Base-by-base conservation (phyloP, 2,329 filamentous ascomycete genomes). In the Didymella pomorum region DNA sequence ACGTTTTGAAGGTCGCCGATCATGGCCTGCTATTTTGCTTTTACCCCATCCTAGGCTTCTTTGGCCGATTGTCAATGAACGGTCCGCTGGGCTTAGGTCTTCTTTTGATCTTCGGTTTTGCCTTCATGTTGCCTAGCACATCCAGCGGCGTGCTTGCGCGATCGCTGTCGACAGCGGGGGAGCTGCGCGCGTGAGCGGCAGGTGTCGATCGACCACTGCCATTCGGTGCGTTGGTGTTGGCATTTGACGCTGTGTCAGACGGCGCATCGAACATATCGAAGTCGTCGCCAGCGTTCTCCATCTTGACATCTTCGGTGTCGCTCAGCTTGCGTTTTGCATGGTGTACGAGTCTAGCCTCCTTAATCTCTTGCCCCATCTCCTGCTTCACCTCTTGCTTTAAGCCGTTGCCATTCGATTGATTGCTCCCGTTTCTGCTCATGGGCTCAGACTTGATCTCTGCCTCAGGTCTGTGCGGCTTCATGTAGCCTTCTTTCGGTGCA, bases 261-360 rank as follows among this genome's bases (percentile, higher is more conserved):
- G 56, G 58, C 2, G 54, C 66, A 42, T 74, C 72, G 8, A 67
- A 64, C 69, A 73, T 74, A 8, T 74, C 71, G 12, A 72, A 64
- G 37, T 76, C 71, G 57, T 70, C 64, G 18, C 69, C 65, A 31
- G 69, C 63, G 35, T 61, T 64, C 29, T 57, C 53, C 2, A 48
- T 41, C 90, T 91, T 56, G 89, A 95, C 60, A 87, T 95, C 65
- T 80, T 96, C 44, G 90, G 89, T 66, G 23, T 64, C 57, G 58
- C 66, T 64, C 65, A 94, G 95, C 79, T 84, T 96, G 45, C 88
- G 89, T 2, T 89, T 89, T 2, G 91, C 92, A 0, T 85, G 93
- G 82, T 87, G 68, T 89, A 95, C 78, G 87, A 91, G n/a, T 93
- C 94, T 75, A 86, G 53, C 51, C 52, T 73, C 70, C 12, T 70